Evolutionary conservation across 176 grass and related monocot species (phyloP), one percentile per base, ranked within the genome.

Genomic region (Elaeis guineensis): DNA sequence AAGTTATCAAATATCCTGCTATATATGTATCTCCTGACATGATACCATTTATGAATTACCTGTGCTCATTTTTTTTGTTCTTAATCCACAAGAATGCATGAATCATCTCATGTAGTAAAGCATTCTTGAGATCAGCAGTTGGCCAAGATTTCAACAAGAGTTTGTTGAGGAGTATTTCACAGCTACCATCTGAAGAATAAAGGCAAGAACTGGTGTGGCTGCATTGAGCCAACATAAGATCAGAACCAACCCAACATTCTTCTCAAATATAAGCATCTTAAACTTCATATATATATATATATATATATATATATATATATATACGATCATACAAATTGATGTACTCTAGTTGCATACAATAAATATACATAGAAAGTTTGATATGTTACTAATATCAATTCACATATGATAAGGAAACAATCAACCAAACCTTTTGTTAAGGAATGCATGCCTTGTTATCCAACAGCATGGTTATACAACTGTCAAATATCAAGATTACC

Each of bases 51-150:
- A 58, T 64, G 15, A 71, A 55, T 35, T 70, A 85, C 87, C 75
- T 71, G 74, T 82, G 82, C 60, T 79, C 39, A 54, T 17, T 55
- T 5, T 79, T 85, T 20, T 61, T 71, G 15, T 82, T 50, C 63
- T 76, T 69, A 62, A 85, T 66, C 63, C 87, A 90, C 65, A 85
- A 72, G 56, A 82, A 79, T 4, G 87, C 82, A 30, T 90, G 87
- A 63, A 90, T 90, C 87, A 90, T 90, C 72, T 90, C 87, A 77
- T 90, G 87, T 57, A 90, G 78, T 70, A 90, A 70, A 76, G 55
- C 48, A 76, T 85, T 90, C 67, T 90, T 85, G 55, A 90, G 57
- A 73, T 95, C 82, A 71, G 23, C 59, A 51, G 62, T 57, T 50
- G 53, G 8, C 17, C 25, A 25, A 30, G 48, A 51, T 30, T 55